A percentile compares a stretch with the other conserved stretches of the same genome.
Conservation (phyloP, 2,329 filamentous ascomycete species). For the Aureobasidium sp. region DNA sequence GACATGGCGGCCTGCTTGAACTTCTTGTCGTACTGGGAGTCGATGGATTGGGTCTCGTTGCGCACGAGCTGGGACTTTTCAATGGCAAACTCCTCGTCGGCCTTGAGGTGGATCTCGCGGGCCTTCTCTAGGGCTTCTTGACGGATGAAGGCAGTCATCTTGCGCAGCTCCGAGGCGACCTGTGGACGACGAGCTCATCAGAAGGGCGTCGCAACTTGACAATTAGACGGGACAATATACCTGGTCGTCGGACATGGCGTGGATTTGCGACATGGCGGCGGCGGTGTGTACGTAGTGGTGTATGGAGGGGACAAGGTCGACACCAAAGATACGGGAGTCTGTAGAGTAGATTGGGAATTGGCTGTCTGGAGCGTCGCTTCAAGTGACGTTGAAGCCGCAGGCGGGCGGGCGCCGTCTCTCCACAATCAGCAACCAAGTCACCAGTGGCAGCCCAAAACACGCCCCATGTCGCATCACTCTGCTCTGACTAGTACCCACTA, state of each 20-base stretch:
- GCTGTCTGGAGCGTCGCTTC: not conserved
- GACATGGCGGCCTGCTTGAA: slow-evolving; percentile 98
- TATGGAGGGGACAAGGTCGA: not conserved
- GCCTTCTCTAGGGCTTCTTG: slow-evolving; percentile 97
- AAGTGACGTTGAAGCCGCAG: not conserved
- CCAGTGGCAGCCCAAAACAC: not conserved
- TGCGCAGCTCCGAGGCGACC: slow-evolving; percentile 97
- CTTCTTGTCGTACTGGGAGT: slow-evolving; percentile 92
- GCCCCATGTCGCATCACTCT: not conserved
- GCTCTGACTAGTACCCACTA: not conserved
- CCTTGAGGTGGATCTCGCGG: slow-evolving; percentile 94
- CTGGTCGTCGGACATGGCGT: slow-evolving; percentile 97
- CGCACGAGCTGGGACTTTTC: slow-evolving; percentile 98
- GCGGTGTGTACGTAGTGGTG: slow-evolving; percentile 17
- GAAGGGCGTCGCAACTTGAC: slow-evolving; percentile 16
- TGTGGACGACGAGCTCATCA: slow-evolving; percentile 34
- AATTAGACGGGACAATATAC: slow-evolving; percentile 41
- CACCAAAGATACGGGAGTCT: not conserved
- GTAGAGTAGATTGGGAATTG: not conserved
- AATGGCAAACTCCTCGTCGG: slow-evolving; percentile 97
- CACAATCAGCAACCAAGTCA: not conserved
- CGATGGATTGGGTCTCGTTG: slow-evolving; percentile 88
- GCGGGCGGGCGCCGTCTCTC: not conserved
- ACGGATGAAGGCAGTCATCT: slow-evolving; percentile 99
- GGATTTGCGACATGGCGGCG: slow-evolving; percentile 77